Conservation (phyloP, 2,329 filamentous ascomycete genomes). For the Epichloe festucae region DNA sequence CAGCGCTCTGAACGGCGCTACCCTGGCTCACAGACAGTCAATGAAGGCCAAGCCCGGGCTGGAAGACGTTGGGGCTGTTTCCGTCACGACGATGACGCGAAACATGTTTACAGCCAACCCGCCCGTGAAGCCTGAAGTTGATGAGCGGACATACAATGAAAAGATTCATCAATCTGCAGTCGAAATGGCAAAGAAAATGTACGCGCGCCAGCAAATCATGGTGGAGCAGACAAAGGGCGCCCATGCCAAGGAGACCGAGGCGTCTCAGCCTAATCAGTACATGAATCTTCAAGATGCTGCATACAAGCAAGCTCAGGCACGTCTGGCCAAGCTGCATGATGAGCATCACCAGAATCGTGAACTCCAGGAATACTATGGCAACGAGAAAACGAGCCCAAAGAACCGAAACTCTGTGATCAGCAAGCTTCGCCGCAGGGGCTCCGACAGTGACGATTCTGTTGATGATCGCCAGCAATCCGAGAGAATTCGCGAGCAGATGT, state of each 20-base stretch:
- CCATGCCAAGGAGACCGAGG: constrained; percentile 20
- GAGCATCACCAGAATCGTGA: constrained; percentile 50
- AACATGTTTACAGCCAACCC: constrained; percentile 71
- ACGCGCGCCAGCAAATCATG: constrained; percentile 52
- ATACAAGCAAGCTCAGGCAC: constrained; percentile 72
- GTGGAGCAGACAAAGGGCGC: constrained; percentile 36
- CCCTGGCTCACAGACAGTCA: constrained; percentile 46
- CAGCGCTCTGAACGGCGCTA: constrained; percentile 63
- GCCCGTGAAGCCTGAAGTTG: constrained; percentile 55
- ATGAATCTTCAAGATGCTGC: constrained; percentile 72
- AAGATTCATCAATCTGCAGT: constrained; percentile 70
- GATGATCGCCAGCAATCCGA: constrained; percentile 57
- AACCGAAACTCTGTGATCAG: constrained; percentile 38
- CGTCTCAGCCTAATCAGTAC: constrained; percentile 36
- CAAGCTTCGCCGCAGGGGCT: constrained; percentile 48
- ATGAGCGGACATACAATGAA: constrained; percentile 61
- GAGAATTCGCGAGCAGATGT: constrained; percentile 68
- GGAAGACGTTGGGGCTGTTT: constrained; percentile 52
- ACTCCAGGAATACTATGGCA: constrained; percentile 68
- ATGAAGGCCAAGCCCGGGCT: constrained; percentile 31
- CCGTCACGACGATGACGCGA: constrained; percentile 53
- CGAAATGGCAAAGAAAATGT: constrained; percentile 85
- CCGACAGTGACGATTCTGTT: constrained; percentile 48
- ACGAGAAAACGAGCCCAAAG: constrained; percentile 19
- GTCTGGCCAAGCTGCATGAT: constrained; percentile 66